Base-by-base conservation (phyloP, 495 filamentous ascomycete genomes). In the Daldinia concentrica region DNA sequence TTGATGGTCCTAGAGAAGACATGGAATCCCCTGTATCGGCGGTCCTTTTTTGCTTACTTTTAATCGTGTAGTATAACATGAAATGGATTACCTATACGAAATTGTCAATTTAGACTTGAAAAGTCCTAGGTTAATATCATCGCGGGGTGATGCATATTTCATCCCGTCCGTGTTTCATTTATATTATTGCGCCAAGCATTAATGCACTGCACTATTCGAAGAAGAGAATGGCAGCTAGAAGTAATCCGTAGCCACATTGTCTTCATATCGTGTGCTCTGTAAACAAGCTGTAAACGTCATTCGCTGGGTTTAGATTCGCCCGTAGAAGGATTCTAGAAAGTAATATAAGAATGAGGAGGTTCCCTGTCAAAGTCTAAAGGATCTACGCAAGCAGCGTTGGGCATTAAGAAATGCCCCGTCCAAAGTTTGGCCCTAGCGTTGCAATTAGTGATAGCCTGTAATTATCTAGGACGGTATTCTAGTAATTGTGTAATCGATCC, bases 31-130 rank as follows among this genome's bases (percentile, higher is more conserved):
- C 34, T 36, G 34, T 14, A 36, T 14, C 34, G 7, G 34, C 4
- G 4, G 11, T 63, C 17, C 1, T 26, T 24, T 62, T 22, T 34
- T 51, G 9, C 26, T 29, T 29, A 30, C 15, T 29, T 54, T 19
- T 9, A 22, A 11, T 9, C 8, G 4, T 22, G 43, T 22, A 3
- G 43, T 9, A 17, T 48, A 48, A 9, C 8, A 7, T 7, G 17
- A 9, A 24, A 22, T 48, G 43, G 43, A 22, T 48, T 48, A n/a
- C n/a, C n/a, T n/a, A 48, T 48, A 48, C 43, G 43, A 48, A 48
- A 48, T 48, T 12, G 11, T 12, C 9, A 24, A 22, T 48, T 2
- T 12, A 3, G 43, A 24, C 22, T 14, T 24, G 19, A 5, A 24
- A 48, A 48, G 17, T 22, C 22, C 43, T 9, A 14, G 34, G 34